Evolutionary conservation across 352 stramenopile species (phyloP).

Genomic region (Globisporangium echinulatum): DNA sequence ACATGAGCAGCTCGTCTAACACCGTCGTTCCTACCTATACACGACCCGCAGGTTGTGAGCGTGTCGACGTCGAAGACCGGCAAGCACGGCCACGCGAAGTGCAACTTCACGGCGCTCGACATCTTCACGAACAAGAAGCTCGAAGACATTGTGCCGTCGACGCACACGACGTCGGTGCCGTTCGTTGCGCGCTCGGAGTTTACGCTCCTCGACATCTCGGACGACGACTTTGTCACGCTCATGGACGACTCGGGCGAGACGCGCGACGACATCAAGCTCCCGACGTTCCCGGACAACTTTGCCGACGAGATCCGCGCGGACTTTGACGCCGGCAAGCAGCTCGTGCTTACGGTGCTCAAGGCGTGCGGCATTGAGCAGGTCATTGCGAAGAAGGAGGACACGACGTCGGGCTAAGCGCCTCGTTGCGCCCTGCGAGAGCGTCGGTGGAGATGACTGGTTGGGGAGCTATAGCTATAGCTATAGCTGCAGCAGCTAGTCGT

Average conservation of each 20-base stretch:
- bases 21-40: no score
- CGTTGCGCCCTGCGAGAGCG: no score
- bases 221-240: slow-evolving; percentile 97
- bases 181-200: slow-evolving; percentile 96
- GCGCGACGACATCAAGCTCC: slow-evolving; percentile 98
- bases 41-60: slow-evolving; percentile 53
- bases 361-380: slow-evolving; percentile 98
- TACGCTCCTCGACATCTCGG: slow-evolving; percentile 98
- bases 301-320: slow-evolving; percentile 95
- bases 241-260: slow-evolving; percentile 97
- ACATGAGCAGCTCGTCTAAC: no score
- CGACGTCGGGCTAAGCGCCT: slow-evolving; percentile 18
- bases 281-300: slow-evolving; percentile 93
- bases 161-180: slow-evolving; percentile 97
- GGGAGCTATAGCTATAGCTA: no score
- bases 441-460: no score
- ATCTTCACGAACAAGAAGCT: slow-evolving; percentile 99
- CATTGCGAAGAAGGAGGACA: slow-evolving; percentile 96
- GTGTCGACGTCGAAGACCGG: slow-evolving; percentile 99
- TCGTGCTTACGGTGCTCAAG: slow-evolving; percentile 94
- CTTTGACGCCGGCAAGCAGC: slow-evolving; percentile 95
- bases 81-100: slow-evolving; percentile 99
- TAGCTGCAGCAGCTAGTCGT: no score
- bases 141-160: slow-evolving; percentile 99
- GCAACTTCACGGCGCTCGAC: slow-evolving; percentile 98